phyloP scores from a whole-genome alignment of 257 asterid genomes.

The Rehmannia glutinosa region DNA sequence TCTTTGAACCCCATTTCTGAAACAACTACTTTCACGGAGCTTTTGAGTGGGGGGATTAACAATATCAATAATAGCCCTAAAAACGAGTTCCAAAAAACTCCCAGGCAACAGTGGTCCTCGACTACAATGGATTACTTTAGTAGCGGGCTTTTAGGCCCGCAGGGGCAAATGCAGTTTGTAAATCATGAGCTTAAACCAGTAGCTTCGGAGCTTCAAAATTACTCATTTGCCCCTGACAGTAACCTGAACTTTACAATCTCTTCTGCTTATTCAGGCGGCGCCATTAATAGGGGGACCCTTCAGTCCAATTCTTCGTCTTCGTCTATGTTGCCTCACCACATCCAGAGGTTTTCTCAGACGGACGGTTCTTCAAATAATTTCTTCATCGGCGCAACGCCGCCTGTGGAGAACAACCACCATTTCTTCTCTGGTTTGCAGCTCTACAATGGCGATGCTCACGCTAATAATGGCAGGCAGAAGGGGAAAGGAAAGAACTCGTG shows the following conservation, averaged over 20 bases:
- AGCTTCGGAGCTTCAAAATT: conserved; percentile 40
- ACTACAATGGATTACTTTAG: conserved; percentile 44
- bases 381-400: conserved; percentile 37
- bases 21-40: conserved; percentile 52
- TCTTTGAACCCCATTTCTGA: conserved; percentile 42
- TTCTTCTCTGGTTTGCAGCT: conserved; percentile 57
- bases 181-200: conserved; percentile 15
- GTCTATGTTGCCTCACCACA: conserved; percentile 39
- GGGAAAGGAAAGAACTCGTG: conserved; percentile 67
- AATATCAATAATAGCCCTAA: conserved; percentile 10
- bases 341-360: conserved; percentile 55
- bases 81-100: conserved; percentile 31
- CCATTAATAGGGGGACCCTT: conserved; percentile 81
- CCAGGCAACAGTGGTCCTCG: conserved; percentile 44
- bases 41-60: conserved; percentile 36
- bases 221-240: conserved; percentile 40
- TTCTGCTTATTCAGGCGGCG: conserved; percentile 37
- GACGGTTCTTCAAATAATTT: conserved; percentile 44
- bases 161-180: conserved; percentile 32
- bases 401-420: conserved; percentile 58
- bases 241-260: conserved; percentile 49
- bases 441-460: conserved; percentile 41
- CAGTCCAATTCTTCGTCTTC: conserved; percentile 73
- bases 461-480: conserved; percentile 32
- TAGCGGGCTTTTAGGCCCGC: conserved; percentile 30